These are phyloP conservation scores for Cubamyces sp. DNA, from an alignment of 768 basidiomycete species.

Conservation along the genomic window DNA sequence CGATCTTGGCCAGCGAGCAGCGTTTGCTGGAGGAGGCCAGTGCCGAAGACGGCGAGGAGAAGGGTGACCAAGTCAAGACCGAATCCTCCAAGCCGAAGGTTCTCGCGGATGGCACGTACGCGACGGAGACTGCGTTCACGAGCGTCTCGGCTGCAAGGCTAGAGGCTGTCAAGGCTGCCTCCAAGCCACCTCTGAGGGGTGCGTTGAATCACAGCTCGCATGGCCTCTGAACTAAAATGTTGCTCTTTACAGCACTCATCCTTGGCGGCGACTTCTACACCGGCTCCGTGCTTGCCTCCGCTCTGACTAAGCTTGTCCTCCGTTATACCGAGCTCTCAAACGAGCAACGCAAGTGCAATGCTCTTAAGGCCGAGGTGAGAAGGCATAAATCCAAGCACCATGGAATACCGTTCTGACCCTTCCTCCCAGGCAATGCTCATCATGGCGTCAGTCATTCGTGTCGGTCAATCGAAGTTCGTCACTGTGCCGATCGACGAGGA, in stretches of 20 bases:
- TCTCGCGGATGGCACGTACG: slow-evolving; percentile 96
- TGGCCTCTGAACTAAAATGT: background rate
- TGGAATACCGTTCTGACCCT: background rate
- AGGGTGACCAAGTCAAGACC: slow-evolving; percentile 54
- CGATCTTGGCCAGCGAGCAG: slow-evolving; percentile 92
- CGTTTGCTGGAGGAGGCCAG: slow-evolving; percentile 76
- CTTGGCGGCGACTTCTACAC: slow-evolving; percentile 98
- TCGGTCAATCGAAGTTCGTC: slow-evolving; percentile 95
- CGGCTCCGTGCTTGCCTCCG: slow-evolving; percentile 84
- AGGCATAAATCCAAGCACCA: background rate
- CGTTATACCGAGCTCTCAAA: slow-evolving; percentile 58
- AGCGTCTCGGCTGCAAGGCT: slow-evolving; percentile 61
- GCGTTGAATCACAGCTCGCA: slow-evolving; percentile 27
- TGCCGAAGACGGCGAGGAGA: slow-evolving; percentile 54
- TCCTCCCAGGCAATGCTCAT: slow-evolving; percentile 83
- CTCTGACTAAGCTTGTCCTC: slow-evolving; percentile 90
- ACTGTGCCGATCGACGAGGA: slow-evolving; percentile 98
- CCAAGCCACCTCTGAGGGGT: slow-evolving; percentile 91
- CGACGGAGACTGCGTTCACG: slow-evolving; percentile 91
- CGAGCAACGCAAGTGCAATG: slow-evolving; percentile 63
- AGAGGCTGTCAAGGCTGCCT: slow-evolving; percentile 83
- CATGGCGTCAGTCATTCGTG: slow-evolving; percentile 96
- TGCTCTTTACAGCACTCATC: slow-evolving; percentile 61
- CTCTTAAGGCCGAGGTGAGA: slow-evolving; percentile 82
- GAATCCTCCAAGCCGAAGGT: slow-evolving; percentile 70